Conservation (phyloP, 371 early-diverging fungal genomes). For the Rhizopus stolonifer region DNA sequence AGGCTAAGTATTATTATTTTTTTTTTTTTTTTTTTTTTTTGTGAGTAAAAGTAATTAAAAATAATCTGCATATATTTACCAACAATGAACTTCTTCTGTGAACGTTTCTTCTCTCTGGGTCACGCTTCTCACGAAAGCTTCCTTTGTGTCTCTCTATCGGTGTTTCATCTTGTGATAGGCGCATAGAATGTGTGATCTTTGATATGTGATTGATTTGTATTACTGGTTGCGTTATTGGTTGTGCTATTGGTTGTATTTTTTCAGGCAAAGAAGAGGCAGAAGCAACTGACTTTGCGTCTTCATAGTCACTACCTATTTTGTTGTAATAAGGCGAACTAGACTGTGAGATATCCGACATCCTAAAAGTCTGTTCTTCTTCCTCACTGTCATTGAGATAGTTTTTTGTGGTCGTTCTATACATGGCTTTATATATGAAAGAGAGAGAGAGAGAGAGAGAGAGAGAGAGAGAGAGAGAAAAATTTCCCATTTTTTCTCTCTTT, state of each 20-base stretch:
- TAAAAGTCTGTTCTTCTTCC: constrained; percentile 1
- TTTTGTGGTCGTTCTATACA: neutral
- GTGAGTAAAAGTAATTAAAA: neutral
- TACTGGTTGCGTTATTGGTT: constrained; percentile 1
- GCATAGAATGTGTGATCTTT: constrained; percentile 4
- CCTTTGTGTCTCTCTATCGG: neutral
- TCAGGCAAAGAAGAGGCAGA: constrained; percentile 11
- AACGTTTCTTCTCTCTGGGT: constrained; percentile 43
- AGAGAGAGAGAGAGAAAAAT: constrained; percentile 21
- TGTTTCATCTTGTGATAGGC: constrained; percentile 1
- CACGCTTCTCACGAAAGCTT: constrained; percentile 20
- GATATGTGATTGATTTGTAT: constrained; percentile 3
- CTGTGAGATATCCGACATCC: constrained; percentile 21
- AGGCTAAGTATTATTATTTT: constrained; percentile 33
- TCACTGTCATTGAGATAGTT: neutral
- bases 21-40: too few relatives aligned
- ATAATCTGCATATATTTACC: constrained; percentile 19
- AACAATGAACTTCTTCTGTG: constrained; percentile 38
- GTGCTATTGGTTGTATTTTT: constrained; percentile 6
- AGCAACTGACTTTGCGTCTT: constrained; percentile 36
- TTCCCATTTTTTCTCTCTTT: neutral
- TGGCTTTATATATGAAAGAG: too few relatives aligned
- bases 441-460: constrained; percentile 13
- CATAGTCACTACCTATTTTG: constrained; percentile 45
- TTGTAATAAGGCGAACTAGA: constrained; percentile 29